Evolutionary conservation across 2,329 filamentous ascomycete genomes (phyloP).

Genomic region (Colletotrichum eleusines): DNA sequence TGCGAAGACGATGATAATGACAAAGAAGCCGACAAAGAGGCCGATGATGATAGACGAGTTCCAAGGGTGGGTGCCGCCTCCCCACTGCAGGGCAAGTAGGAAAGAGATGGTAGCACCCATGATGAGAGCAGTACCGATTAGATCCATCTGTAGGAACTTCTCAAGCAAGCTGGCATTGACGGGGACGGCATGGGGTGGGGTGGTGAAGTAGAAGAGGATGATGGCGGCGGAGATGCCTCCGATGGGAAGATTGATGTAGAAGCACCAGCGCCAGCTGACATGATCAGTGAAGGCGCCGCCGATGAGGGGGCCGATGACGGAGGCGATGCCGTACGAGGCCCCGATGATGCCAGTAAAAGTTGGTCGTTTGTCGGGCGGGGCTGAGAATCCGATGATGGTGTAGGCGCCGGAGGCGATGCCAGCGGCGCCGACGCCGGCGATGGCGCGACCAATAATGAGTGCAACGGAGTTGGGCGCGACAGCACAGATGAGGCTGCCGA

Average conservation of each 20-base stretch:
- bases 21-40: slow-evolving; percentile 55
- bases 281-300: slow-evolving; percentile 54
- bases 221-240: slow-evolving; percentile 51
- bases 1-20: slow-evolving; percentile 52
- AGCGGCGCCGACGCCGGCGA: slow-evolving; percentile 60
- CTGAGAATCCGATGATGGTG: slow-evolving; percentile 62
- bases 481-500: slow-evolving; percentile 65
- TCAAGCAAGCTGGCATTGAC: slow-evolving; percentile 53
- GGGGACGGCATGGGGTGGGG: slow-evolving; percentile 55
- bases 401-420: slow-evolving; percentile 61
- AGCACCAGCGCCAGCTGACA: slow-evolving; percentile 56
- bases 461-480: slow-evolving; percentile 61
- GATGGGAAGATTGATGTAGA: slow-evolving; percentile 55
- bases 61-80: slow-evolving; percentile 59
- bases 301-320: slow-evolving; percentile 53
- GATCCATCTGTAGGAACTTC: slow-evolving; percentile 63
- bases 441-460: slow-evolving; percentile 65
- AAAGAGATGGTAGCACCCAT: slow-evolving; percentile 58
- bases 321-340: slow-evolving; percentile 52
- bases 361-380: slow-evolving; percentile 51
- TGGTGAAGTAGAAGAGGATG: slow-evolving; percentile 57
- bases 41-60: slow-evolving; percentile 56
- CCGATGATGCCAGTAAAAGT: slow-evolving; percentile 55
- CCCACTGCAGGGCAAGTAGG: slow-evolving; percentile 62
- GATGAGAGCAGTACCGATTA: slow-evolving; percentile 58